phyloP scores from a whole-genome alignment of 2,329 filamentous ascomycete species.

The Cercospora zeina region DNA sequence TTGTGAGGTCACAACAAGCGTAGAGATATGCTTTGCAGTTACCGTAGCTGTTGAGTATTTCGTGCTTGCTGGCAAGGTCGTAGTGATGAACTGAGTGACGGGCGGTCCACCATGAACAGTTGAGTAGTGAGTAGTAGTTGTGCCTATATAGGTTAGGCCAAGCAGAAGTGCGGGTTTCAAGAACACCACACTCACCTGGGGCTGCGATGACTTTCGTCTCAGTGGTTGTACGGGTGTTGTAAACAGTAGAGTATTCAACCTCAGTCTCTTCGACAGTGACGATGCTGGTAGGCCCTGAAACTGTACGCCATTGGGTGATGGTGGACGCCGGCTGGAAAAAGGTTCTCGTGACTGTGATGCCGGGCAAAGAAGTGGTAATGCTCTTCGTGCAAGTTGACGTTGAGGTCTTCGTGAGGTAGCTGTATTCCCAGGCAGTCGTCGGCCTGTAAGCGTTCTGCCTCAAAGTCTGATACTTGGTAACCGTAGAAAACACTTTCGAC shows the following conservation, averaged over 20 bases:
- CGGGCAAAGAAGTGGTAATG: not conserved
- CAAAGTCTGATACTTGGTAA: not conserved
- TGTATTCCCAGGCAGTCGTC: constrained; percentile 4
- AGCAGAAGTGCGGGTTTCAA: not conserved
- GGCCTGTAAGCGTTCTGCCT: not conserved
- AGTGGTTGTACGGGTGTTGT: constrained; percentile 6
- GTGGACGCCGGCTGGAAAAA: not conserved
- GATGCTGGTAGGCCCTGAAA: constrained; percentile 14
- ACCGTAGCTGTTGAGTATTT: not conserved
- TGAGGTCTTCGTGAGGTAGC: constrained; percentile 1
- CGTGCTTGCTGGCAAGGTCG: not conserved
- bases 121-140: not conserved
- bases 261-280: constrained; percentile 13
- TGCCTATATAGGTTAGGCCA: not conserved
- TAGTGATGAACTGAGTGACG: not conserved
- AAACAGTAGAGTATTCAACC: constrained; percentile 10
- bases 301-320: constrained; percentile 7
- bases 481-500: not conserved
- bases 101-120: not conserved
- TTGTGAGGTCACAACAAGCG: not conserved
- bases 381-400: not conserved
- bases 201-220: constrained; percentile 6
- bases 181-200: not conserved
- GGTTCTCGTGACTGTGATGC: not conserved
- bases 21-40: not conserved